phyloP scores from a whole-genome alignment of 768 basidiomycete species.

The Pleurotus pulmonarius region DNA sequence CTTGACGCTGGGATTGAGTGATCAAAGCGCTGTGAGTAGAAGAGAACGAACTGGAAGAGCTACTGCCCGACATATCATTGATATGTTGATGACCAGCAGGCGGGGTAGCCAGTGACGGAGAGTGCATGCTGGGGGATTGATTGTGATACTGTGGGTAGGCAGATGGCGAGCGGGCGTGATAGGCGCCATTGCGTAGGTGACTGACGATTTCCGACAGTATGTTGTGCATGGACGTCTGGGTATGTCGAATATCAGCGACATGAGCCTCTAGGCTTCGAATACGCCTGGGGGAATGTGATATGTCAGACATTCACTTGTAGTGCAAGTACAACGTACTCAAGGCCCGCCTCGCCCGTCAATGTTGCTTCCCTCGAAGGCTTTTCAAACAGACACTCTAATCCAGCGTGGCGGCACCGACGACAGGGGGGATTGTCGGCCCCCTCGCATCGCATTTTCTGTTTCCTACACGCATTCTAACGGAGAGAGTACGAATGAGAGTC shows the following conservation, averaged over 20 bases:
- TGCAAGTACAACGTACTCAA: slow-evolving; percentile 59
- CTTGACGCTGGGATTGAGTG: slow-evolving; percentile 24
- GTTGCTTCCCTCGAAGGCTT: slow-evolving; percentile 87
- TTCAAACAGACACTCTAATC: slow-evolving; percentile 91
- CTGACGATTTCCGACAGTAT: slow-evolving; percentile 78
- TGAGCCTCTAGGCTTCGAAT: slow-evolving; percentile 86
- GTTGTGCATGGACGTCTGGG: slow-evolving; percentile 72
- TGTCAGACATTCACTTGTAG: slow-evolving; percentile 11
- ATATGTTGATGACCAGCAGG: slow-evolving; percentile 38
- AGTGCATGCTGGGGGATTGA: slow-evolving; percentile 65
- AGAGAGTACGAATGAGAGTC: slow-evolving; percentile 14
- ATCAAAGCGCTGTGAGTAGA: slow-evolving; percentile 9
- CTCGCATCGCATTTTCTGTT: slow-evolving; percentile 97
- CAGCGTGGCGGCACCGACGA: slow-evolving; percentile 84
- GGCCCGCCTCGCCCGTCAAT: slow-evolving; percentile 82
- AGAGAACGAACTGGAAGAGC: slow-evolving; percentile 6
- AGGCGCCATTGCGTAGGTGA: slow-evolving; percentile 61
- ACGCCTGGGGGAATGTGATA: slow-evolving; percentile 48
- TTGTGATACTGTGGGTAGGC: slow-evolving; percentile 52
- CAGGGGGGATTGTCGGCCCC: slow-evolving; percentile 98
- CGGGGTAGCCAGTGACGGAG: slow-evolving; percentile 51
- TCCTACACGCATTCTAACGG: slow-evolving; percentile 84
- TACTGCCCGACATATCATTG: slow-evolving; percentile 27
- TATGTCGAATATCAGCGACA: slow-evolving; percentile 76
- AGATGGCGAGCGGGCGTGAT: slow-evolving; percentile 61